Base-by-base conservation (phyloP, 768 basidiomycete genomes). In the Kwoniella mangroviensis region DNA sequence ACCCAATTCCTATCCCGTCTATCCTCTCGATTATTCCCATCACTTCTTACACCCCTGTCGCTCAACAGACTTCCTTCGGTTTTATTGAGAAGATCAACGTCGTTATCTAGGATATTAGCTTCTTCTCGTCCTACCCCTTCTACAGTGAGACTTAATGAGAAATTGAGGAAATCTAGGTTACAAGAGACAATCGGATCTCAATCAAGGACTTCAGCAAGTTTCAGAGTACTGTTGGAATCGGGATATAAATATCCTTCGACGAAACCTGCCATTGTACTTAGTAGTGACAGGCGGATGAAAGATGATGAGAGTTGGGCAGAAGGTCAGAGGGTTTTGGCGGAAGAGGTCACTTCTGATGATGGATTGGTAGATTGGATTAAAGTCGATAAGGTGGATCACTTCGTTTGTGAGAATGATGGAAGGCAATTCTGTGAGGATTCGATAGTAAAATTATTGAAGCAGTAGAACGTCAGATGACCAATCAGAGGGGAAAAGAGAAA, bases 111-210 rank as follows among this genome's bases (percentile, higher is more conserved):
- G 19, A 78, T 83, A 22, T 65, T 83, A 21, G 82, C 81, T 17
- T 77, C 75, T 4, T 69, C 73, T 11, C 63, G 76, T 43, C 79
- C 80, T 40, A 19, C 19, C 13, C 81, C 78, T 22, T 71, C 70
- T 17, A 78, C 76, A 1, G 65, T 64, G 7, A 49, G 71, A 19
- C 70, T 83, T 41, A 76, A 70, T 42, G 78, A 81, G 52, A 73
- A 71, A 34, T 71, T 83, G 21, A 77, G 73, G 41, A 81, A 81
- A 65, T 75, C 80, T 1, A 69, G 80, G 49, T 57, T 82, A 49
- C 78, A 80, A 70, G 82, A 83, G 60, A 74, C 79, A 1, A 81
- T 79, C 42, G 71, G 68, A 12, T 73, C 79, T 1, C 81, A 81
- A 62, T 78, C 78, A 1, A 79, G 79, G 51, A 73, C 74, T 10